Conservation (phyloP, 176 grass and related monocot species). For the Themeda triandra region DNA sequence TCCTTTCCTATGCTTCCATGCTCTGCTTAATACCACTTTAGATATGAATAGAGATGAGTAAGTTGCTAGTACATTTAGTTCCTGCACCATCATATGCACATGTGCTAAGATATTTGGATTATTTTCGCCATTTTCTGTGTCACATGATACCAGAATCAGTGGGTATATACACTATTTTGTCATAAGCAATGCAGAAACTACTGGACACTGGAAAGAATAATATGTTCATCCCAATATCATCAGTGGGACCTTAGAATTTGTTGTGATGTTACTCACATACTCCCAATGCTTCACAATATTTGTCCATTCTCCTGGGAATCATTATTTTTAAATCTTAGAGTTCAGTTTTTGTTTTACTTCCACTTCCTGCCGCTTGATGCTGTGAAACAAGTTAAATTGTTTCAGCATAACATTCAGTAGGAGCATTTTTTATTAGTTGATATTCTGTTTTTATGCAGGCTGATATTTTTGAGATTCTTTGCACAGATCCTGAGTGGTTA, state of each 20-base stretch:
- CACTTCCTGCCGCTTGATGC: not conserved
- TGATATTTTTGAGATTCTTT: conserved; percentile 99
- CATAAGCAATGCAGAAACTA: not conserved
- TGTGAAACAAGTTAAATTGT: not conserved
- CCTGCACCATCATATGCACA: not conserved
- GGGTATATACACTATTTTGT: conserved; percentile 6
- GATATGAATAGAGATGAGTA: not conserved
- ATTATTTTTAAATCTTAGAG: not conserved
- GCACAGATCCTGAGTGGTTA: conserved; percentile 93
- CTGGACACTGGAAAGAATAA: conserved; percentile 7
- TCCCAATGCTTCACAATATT: not conserved
- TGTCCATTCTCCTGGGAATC: not conserved
- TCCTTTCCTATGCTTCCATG: conserved; percentile 12
- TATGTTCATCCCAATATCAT: not conserved
- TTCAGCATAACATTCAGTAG: not conserved
- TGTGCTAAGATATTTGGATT: not conserved
- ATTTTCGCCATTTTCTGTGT: not conserved
- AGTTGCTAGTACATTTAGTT: conserved; percentile 4
- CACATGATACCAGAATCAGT: conserved; percentile 10
- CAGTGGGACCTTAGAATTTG: conserved; percentile 8
- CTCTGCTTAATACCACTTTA: conserved; percentile 5
- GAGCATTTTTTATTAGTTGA: conserved; percentile 24
- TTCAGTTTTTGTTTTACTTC: conserved; percentile 6
- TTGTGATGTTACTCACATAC: not conserved
- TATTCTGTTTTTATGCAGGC: conserved; percentile 58